phyloP scores from a whole-genome alignment of 2,329 filamentous ascomycete species.

The Basipetospora chlamydospora region DNA sequence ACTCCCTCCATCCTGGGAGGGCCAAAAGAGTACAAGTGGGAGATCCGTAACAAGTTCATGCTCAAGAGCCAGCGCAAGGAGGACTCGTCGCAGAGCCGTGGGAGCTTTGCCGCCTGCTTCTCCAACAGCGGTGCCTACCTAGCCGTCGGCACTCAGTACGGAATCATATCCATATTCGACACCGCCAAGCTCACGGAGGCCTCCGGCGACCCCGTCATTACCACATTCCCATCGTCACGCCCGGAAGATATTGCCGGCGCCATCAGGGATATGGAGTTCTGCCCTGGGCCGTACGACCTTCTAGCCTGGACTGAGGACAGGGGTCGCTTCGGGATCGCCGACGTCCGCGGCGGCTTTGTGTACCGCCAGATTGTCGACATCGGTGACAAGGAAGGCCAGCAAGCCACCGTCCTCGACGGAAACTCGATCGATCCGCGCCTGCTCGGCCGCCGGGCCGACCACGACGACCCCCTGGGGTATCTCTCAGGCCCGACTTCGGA shows the following conservation, averaged over 20 bases:
- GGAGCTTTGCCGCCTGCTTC: conserved; percentile 69
- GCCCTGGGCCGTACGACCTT: conserved; percentile 77
- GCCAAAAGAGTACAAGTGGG: conserved; percentile 34
- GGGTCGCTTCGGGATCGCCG: conserved; percentile 58
- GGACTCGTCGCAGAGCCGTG: conserved; percentile 40
- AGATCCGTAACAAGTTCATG: conserved; percentile 33
- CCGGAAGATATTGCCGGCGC: conserved; percentile 59
- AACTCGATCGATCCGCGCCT: conserved; percentile 38
- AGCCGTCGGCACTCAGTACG: conserved; percentile 68
- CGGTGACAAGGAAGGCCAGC: conserved; percentile 19
- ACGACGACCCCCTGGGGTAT: conserved; percentile 19
- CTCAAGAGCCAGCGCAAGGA: conserved; percentile 42
- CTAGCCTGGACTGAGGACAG: conserved; percentile 90
- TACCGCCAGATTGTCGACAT: conserved; percentile 56
- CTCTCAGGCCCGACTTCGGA: conserved; percentile 7
- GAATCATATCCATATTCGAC: conserved; percentile 63
- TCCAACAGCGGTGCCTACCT: conserved; percentile 56
- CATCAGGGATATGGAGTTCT: conserved; percentile 83
- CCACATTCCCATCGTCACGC: conserved; percentile 64
- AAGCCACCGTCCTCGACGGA: conserved; percentile 38
- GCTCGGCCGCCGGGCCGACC: conserved; percentile 30
- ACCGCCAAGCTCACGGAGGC: conserved; percentile 30
- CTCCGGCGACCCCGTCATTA: conserved; percentile 48
- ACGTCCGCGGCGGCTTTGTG: conserved; percentile 52
- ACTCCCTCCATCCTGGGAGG: conserved; percentile 16